Base-by-base conservation (phyloP, 441 rosid genomes). In the Daphne laureola region DNA sequence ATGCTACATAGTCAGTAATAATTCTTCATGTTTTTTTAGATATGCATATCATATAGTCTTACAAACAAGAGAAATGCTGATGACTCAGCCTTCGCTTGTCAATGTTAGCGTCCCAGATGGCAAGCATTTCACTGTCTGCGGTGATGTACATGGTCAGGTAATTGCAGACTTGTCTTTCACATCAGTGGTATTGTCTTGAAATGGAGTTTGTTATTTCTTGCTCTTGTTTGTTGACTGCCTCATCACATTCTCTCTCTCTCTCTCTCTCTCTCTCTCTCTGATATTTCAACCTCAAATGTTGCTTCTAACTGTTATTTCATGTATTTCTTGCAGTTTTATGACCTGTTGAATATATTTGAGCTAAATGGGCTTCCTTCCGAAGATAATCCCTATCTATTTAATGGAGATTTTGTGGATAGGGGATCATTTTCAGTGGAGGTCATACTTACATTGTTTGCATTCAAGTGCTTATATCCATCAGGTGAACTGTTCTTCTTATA, bases 141-240 rank as follows among this genome's bases (percentile, higher is more conserved):
- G 99, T 75, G 99, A 93, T 67, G 95, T 93, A 48, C 99, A 93
- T 69, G 99, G 99, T 66, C 97, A 93, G 97, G 99, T 93, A 78
- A 76, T 69, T 49, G 16, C 21, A 27, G 46, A 53, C 31, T 15
- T 51, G 12, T 18, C 2, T 14, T 2, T 44, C 11, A 8, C 7
- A 14, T 14, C 49, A 1, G 17, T 36, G 1, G 17, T 51, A 17
- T 8, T 45, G 53, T 23, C 23, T 2, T 8, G 27, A 12, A 6
- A 12, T 21, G 12, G 7, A 23, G 46, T 21, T 12, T 35, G 14
- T 38, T 57, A 14, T 14, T 40, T 36, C 9, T 36, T 38, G 53
- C 17, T 18, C 61, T 18, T 41, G 45, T 42, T 25, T 12, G 8
- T 56, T 15, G 5, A 3, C 13, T 57, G 36, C 40, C 12, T 38